Evolutionary conservation across 495 filamentous ascomycete genomes (phyloP), one percentile per base, ranked within the genome.

Genomic region (Daldinia bambusicola): DNA sequence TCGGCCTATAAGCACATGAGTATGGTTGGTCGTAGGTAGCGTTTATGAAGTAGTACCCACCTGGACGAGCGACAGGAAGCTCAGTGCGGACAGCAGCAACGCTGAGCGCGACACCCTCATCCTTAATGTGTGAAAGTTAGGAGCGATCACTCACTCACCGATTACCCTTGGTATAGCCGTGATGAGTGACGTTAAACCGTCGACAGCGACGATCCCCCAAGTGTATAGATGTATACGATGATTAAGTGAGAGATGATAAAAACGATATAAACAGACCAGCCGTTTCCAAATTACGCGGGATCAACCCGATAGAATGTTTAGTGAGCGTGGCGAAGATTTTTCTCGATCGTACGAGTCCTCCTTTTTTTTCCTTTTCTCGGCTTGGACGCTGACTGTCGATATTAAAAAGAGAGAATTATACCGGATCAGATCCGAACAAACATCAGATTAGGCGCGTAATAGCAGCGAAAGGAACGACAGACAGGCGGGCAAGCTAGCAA

Each of bases 21-120:
- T 63, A 65, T 71, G 8, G 5, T 38, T 37, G 5, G 16, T 22
- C 13, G 16, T 40, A 38, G 30, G 26, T n/a, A 9, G 1, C 26
- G 7, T 36, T 0, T 36, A 8, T 34, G 50, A 22, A 14, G 10
- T 20, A 59, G 31, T 61, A 71, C 80, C 55, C 67, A 84, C 82
- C 80, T 81, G 77, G 34, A 76, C 76, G 52, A 82, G 70, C 59
- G 82, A 79, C 57, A 79, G 31, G 22, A 73, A 76, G 76, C 76
- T 71, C 67, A 83, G 69, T 50, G 77, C 53, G 59, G 80, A 68
- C 41, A 80, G 57, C 38, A 82, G 52, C 34, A 74, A 69, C 14
- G 72, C 65, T 53, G 73, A 66, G 68, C 79, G 69, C 31, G 63
- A 14, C 61, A 61, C 67, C 71, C 76, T 81, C 82, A 84, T 84